These are phyloP conservation scores for Dactylellina parvicollis DNA, from an alignment of 2,329 filamentous ascomycete species.

Conservation along the genomic window DNA sequence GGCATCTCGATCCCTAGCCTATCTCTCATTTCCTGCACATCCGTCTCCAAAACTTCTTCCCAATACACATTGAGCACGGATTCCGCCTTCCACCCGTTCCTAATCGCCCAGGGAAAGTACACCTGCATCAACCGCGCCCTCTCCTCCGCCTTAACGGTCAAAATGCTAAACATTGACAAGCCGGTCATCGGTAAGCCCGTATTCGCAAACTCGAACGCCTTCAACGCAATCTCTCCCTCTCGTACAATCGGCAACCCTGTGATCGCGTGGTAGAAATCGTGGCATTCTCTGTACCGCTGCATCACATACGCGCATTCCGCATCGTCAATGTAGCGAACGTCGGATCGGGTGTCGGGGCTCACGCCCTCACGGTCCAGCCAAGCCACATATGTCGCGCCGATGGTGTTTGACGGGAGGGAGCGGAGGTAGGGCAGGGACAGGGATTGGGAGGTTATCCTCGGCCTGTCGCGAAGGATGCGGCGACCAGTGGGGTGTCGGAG, in stretches of 20 bases:
- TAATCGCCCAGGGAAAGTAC: slow-evolving; percentile 90
- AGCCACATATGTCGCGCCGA: slow-evolving; percentile 82
- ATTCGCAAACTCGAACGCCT: slow-evolving; percentile 97
- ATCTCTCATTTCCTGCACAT: slow-evolving; percentile 77
- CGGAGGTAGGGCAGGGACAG: slow-evolving; percentile 75
- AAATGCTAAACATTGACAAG: slow-evolving; percentile 77
- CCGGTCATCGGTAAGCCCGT: slow-evolving; percentile 95
- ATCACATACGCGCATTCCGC: slow-evolving; percentile 97
- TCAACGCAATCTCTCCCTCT: slow-evolving; percentile 97
- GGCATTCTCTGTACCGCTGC: slow-evolving; percentile 96
- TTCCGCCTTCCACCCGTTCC: slow-evolving; percentile 78
- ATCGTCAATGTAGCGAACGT: slow-evolving; percentile 90
- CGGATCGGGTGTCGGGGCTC: slow-evolving; percentile 83
- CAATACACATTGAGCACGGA: slow-evolving; percentile 97
- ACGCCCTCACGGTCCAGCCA: slow-evolving; percentile 97
- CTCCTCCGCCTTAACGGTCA: slow-evolving; percentile 72
- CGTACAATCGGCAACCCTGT: slow-evolving; percentile 88
- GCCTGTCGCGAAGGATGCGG: slow-evolving; percentile 87
- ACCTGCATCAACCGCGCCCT: slow-evolving; percentile 74
- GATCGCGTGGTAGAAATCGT: slow-evolving; percentile 97
- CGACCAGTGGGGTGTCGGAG: slow-evolving; percentile 83
- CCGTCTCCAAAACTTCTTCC: slow-evolving; percentile 90
- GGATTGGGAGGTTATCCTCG: slow-evolving; percentile 80
- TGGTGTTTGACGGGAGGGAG: slow-evolving; percentile 74
- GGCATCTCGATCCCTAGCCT: slow-evolving; percentile 87